A percentile compares a stretch with the other conserved stretches of the same genome.
These are phyloP conservation scores for Mycosphaerella sp. DNA, from an alignment of 2,329 filamentous ascomycete species.

Conservation along the genomic window DNA sequence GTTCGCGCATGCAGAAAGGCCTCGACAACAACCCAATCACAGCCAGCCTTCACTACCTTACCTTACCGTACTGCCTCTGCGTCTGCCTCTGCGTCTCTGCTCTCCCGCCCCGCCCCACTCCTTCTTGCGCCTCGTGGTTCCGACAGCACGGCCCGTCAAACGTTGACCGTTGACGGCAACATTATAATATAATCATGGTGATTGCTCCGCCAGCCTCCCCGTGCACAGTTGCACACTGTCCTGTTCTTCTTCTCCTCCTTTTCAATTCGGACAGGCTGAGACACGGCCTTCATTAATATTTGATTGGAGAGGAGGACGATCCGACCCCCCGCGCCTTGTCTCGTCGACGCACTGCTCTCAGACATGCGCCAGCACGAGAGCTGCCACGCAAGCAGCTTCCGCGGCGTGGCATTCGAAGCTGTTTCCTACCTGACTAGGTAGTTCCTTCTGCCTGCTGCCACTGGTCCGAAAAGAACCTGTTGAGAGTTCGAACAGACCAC, in stretches of 20 bases:
- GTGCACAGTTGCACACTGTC: too few relatives aligned
- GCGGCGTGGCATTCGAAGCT: background rate
- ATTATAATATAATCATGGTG: background rate
- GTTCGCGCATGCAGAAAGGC: constrained; percentile 4
- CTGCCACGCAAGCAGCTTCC: background rate
- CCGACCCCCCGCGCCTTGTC: background rate
- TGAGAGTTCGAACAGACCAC: constrained; percentile 7
- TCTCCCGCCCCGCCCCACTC: background rate
- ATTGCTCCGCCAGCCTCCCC: background rate
- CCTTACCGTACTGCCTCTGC: too few relatives aligned
- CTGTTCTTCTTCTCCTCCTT: too few relatives aligned
- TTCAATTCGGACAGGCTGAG: too few relatives aligned
- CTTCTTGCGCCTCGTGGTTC: constrained; percentile 3
- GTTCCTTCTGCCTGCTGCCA: background rate
- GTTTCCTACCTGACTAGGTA: too few relatives aligned
- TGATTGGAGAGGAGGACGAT: too few relatives aligned
- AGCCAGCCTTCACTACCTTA: too few relatives aligned
- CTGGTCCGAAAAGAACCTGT: background rate
- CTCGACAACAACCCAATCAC: too few relatives aligned
- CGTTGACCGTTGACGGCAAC: background rate
- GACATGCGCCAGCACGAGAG: background rate
- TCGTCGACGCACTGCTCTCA: background rate
- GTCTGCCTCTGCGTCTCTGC: background rate
- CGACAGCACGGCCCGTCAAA: constrained; percentile 7
- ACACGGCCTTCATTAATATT: too few relatives aligned